A percentile compares a stretch with the other conserved stretches of the same genome.
phyloP scores from a whole-genome alignment of 2,329 filamentous ascomycete genomes.

The Didymella arachidicola region DNA sequence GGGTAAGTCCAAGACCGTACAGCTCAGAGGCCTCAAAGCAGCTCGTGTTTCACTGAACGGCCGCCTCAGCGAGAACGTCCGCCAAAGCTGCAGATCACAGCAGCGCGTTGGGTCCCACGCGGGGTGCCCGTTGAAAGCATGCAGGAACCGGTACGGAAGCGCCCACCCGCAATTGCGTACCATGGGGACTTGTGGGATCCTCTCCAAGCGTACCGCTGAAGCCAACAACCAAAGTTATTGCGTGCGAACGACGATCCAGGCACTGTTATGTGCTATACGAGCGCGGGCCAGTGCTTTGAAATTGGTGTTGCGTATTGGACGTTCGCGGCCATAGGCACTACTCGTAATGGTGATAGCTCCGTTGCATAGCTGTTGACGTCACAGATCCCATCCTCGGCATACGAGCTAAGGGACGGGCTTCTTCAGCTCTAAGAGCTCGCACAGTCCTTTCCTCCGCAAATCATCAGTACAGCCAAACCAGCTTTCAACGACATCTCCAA shows the following conservation, averaged over 20 bases:
- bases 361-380: conserved; percentile 14
- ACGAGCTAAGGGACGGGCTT: conserved; percentile 2
- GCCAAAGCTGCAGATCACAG: background rate
- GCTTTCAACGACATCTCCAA: background rate
- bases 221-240: background rate
- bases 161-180: conserved; percentile 8
- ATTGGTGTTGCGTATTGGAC: conserved; percentile 16
- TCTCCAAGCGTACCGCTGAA: background rate
- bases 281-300: conserved; percentile 18
- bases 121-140: conserved; percentile 10
- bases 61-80: background rate
- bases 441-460: conserved; percentile 11
- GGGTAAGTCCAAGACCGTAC: conserved; percentile 4
- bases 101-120: conserved; percentile 5
- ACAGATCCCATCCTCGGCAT: conserved; percentile 12
- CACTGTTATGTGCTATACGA: background rate
- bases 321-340: conserved; percentile 15
- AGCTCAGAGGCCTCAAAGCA: background rate
- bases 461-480: conserved; percentile 2
- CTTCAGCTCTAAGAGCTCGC: conserved; percentile 17
- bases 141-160: conserved; percentile 15
- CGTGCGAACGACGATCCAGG: conserved; percentile 1
- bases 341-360: conserved; percentile 23
- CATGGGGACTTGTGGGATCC: conserved; percentile 1
- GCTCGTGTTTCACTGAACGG: background rate